phyloP scores from a whole-genome alignment of 2,329 filamentous ascomycete genomes.

The Phoma herbarum region DNA sequence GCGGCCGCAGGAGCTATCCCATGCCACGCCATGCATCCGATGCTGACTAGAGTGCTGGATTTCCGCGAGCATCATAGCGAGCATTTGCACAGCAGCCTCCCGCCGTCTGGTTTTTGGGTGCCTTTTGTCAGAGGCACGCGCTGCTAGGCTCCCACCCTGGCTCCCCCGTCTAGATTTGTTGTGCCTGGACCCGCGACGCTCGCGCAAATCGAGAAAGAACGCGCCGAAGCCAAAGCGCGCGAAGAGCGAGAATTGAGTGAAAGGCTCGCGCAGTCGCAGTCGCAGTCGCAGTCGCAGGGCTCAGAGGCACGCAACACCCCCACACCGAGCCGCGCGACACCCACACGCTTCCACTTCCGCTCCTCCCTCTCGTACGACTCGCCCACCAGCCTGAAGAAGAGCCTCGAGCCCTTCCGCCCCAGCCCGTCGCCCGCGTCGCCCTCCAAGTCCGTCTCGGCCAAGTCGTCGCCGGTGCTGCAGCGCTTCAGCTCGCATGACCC shows the following conservation, averaged over 20 bases:
- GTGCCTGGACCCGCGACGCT: conserved; percentile 21
- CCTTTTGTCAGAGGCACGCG: conserved; percentile 14
- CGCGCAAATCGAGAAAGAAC: conserved; percentile 15
- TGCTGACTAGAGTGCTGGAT: not conserved
- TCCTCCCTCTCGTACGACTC: conserved; percentile 12
- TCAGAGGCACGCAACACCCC: conserved; percentile 23
- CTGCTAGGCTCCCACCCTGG: conserved; percentile 22
- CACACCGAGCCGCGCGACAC: conserved; percentile 15
- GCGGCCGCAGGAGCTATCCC: conserved; percentile 10
- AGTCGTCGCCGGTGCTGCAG: conserved; percentile 25
- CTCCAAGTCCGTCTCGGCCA: conserved; percentile 24
- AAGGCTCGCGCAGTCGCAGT: conserved; percentile 18
- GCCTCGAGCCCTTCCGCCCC: conserved; percentile 36
- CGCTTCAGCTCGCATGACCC: conserved; percentile 41
- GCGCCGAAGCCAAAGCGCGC: conserved; percentile 20
- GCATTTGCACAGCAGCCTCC: not conserved
- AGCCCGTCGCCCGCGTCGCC: conserved; percentile 34
- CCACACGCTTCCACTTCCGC: conserved; percentile 6
- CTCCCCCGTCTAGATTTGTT: conserved; percentile 15
- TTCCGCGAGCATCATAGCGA: conserved; percentile 5
- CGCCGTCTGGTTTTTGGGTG: conserved; percentile 5
- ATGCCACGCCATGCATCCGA: too few species aligned
- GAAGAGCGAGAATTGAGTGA: conserved; percentile 16
- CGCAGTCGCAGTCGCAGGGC: conserved; percentile 19
- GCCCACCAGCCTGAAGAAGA: conserved; percentile 21